A percentile compares a stretch with the other conserved stretches of the same genome.
These are phyloP conservation scores for Boletus fagicola DNA, from an alignment of 768 basidiomycete species.

Conservation along the genomic window DNA sequence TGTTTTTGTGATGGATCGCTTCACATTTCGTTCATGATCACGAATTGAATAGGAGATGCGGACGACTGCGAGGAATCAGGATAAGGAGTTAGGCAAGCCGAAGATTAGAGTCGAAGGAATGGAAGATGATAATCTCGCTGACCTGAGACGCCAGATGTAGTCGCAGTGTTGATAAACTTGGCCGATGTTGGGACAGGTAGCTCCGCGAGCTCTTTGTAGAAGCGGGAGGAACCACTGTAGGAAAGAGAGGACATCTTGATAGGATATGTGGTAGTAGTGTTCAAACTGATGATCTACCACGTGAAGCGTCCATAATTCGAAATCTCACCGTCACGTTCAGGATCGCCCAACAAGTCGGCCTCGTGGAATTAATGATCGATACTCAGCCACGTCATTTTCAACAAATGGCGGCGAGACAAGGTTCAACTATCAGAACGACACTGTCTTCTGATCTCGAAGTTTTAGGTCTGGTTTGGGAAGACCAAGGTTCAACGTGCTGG, in stretches of 20 bases:
- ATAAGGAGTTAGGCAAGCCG: too few species aligned
- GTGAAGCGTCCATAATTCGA: neutral
- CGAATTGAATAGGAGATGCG: conserved; percentile 46
- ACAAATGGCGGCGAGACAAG: too few species aligned
- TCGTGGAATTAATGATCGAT: neutral
- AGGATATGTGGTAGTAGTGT: neutral
- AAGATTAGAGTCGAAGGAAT: neutral
- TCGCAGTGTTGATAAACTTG: conserved; percentile 27
- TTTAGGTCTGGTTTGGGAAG: too few species aligned
- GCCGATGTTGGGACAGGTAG: conserved; percentile 39
- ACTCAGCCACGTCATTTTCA: neutral
- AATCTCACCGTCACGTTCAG: neutral
- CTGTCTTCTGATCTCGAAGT: too few species aligned
- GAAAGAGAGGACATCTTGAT: conserved; percentile 18
- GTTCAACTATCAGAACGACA: too few species aligned
- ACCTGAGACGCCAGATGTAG: conserved; percentile 20
- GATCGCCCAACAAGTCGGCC: neutral
- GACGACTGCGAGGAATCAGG: conserved; percentile 37
- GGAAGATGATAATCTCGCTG: neutral
- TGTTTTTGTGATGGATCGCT: conserved; percentile 37
- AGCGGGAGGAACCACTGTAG: conserved; percentile 19
- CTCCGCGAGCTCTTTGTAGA: conserved; percentile 41
- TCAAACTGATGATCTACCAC: neutral
- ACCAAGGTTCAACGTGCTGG: too few species aligned
- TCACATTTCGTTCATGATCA: conserved; percentile 52